These are phyloP conservation scores for Phytophthora fragariae DNA, from an alignment of 352 stramenopile genomes.

Conservation along the genomic window DNA sequence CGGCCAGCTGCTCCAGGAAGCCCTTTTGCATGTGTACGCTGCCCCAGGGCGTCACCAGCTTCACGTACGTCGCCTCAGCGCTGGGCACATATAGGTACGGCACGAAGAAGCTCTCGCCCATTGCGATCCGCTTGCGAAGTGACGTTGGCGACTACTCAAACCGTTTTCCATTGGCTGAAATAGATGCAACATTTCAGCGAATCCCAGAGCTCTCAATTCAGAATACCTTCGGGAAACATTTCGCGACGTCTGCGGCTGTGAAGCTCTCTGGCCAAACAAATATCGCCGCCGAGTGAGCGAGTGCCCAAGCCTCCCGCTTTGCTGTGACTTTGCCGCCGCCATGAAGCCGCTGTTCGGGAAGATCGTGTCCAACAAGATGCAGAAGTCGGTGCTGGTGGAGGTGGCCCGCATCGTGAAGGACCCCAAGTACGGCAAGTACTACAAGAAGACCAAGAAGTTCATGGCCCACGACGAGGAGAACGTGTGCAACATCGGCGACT, in stretches of 20 bases:
- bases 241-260: conserved; percentile 14
- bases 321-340: conserved; percentile 4
- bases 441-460: conserved; percentile 97
- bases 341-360: conserved; percentile 95
- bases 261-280: conserved; percentile 33
- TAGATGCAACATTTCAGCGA: conserved; percentile 4
- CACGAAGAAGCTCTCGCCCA: conserved; percentile 58
- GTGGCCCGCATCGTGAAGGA: conserved; percentile 95
- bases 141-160: conserved; percentile 26
- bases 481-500: conserved; percentile 92
- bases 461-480: conserved; percentile 98
- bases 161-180: conserved; percentile 22
- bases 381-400: conserved; percentile 96
- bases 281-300: conserved; percentile 16
- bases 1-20: conserved; percentile 48
- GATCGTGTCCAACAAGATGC: conserved; percentile 97
- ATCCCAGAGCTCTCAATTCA: conserved; percentile 1
- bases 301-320: not conserved
- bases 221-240: too few species aligned
- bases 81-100: conserved; percentile 82
- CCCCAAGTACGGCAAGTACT: conserved; percentile 95
- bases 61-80: conserved; percentile 59
- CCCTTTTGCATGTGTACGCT: conserved; percentile 68
- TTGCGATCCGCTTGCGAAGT: too few species aligned
- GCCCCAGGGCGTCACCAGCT: conserved; percentile 77